Conservation (phyloP, 2,329 filamentous ascomycete genomes). For the Emericellopsis atlantica region DNA sequence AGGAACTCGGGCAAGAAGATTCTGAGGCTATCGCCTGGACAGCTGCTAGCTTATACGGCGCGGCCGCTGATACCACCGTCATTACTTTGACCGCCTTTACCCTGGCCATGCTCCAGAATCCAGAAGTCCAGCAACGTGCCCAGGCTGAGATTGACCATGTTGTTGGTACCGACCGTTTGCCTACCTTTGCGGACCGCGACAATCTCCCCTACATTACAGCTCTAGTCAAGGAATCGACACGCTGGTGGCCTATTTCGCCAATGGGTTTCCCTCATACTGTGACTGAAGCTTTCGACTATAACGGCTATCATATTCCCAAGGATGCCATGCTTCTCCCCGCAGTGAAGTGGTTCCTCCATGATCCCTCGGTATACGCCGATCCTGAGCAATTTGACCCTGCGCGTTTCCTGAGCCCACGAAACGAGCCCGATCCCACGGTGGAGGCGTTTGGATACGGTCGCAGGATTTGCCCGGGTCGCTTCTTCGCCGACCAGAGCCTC, state of each 20-base stretch:
- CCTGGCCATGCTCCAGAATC: conserved; percentile 11
- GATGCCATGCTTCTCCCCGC: conserved; percentile 10
- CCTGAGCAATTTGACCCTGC: conserved; percentile 19
- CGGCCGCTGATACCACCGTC: conserved; percentile 9
- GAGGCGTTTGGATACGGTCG: conserved; percentile 9
- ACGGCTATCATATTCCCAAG: conserved; percentile 14
- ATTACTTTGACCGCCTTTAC: conserved; percentile 9
- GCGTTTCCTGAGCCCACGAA: conserved; percentile 9
- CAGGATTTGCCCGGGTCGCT: conserved; percentile 8
- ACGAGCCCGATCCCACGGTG: conserved; percentile 4
- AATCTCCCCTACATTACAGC: conserved; percentile 15
- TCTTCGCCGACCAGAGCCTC: conserved; percentile 7
- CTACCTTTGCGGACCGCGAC: conserved; percentile 9
- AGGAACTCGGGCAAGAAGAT: not conserved
- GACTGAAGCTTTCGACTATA: conserved; percentile 11
- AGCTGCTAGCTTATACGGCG: conserved; percentile 8
- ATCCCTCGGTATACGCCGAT: conserved; percentile 50
- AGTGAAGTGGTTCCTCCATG: conserved; percentile 38
- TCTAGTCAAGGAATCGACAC: conserved; percentile 12
- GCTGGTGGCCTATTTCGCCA: conserved; percentile 14
- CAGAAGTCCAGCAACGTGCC: conserved; percentile 10
- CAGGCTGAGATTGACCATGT: conserved; percentile 13
- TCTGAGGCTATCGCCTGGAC: conserved; percentile 5
- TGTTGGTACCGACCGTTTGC: conserved; percentile 14
- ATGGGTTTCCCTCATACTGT: conserved; percentile 22